These are phyloP conservation scores for Exsudoporus floridanus DNA, from an alignment of 1,284 basidiomycete genomes.

Conservation along the genomic window DNA sequence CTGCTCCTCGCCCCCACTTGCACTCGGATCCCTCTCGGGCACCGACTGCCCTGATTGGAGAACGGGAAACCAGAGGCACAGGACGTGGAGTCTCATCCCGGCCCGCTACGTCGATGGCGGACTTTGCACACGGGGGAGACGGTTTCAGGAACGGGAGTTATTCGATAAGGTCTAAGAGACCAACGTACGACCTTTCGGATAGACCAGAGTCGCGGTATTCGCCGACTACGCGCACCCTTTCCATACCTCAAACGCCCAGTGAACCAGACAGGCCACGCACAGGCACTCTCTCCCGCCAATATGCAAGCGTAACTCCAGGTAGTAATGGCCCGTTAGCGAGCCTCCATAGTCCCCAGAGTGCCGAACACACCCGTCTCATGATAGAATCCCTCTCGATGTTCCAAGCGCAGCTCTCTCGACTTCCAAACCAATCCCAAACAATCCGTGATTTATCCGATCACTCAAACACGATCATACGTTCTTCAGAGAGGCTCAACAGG, in stretches of 20 bases:
- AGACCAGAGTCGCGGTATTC: slow-evolving; percentile 25
- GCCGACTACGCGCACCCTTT: slow-evolving; percentile 13
- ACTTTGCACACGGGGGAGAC: slow-evolving; percentile 21
- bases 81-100: slow-evolving; percentile 21
- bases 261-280: slow-evolving; percentile 19
- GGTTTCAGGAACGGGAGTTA: slow-evolving; percentile 10
- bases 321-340: slow-evolving; percentile 15
- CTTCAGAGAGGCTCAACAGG: slow-evolving; percentile 62
- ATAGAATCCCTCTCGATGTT: slow-evolving; percentile 68
- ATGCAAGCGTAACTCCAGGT: slow-evolving; percentile 19
- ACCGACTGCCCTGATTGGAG: slow-evolving; percentile 14
- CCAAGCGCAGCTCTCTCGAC: slow-evolving; percentile 58
- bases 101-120: slow-evolving; percentile 37
- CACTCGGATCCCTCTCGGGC: slow-evolving; percentile 30
- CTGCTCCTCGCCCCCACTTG: slow-evolving; percentile 26
- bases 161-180: slow-evolving; percentile 25
- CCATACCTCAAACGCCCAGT: slow-evolving; percentile 20
- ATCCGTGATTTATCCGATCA: slow-evolving; percentile 55
- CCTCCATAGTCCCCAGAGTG: slow-evolving; percentile 31
- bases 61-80: slow-evolving; percentile 21
- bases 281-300: slow-evolving; percentile 18
- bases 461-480: slow-evolving; percentile 61
- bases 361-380: slow-evolving; percentile 68
- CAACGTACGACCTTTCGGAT: slow-evolving; percentile 27
- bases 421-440: slow-evolving; percentile 43